phyloP scores from a whole-genome alignment of 2,329 filamentous ascomycete species.

The Apiospora marii region DNA sequence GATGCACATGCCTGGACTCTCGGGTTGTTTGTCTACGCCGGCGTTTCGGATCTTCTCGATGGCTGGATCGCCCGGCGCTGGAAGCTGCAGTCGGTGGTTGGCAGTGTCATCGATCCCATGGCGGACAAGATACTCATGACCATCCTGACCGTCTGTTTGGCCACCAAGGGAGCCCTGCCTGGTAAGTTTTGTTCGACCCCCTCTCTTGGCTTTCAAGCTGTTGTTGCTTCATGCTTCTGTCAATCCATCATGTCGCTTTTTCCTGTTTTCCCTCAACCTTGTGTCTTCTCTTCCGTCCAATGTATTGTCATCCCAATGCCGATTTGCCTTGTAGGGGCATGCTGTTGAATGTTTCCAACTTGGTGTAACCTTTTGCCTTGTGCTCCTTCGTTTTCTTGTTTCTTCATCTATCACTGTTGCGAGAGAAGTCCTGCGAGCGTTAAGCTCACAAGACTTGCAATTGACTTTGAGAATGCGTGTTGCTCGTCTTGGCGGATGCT shows the following conservation, averaged over 20 bases:
- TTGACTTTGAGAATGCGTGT: background rate
- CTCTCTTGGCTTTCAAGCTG: constrained; percentile 3
- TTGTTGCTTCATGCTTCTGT: constrained; percentile 21
- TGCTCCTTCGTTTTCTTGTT: background rate
- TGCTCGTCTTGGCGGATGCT: background rate
- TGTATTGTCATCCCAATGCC: constrained; percentile 5
- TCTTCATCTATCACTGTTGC: background rate
- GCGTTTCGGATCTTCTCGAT: constrained; percentile 89
- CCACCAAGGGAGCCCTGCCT: constrained; percentile 82
- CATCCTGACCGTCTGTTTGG: constrained; percentile 83
- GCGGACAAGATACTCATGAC: constrained; percentile 98
- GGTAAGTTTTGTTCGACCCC: constrained; percentile 55
- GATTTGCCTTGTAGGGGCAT: background rate
- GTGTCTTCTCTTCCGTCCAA: background rate
- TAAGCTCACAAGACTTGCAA: background rate
- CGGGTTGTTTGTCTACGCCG: constrained; percentile 89
- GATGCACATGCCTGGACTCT: constrained; percentile 82
- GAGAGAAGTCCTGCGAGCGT: background rate
- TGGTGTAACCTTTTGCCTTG: constrained; percentile 1
- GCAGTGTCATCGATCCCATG: constrained; percentile 94
- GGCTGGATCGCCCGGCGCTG: constrained; percentile 91
- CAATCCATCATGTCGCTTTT: background rate
- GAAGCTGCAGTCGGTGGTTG: constrained; percentile 91
- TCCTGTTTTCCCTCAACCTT: background rate
- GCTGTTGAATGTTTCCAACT: background rate